A percentile compares a stretch with the other conserved stretches of the same genome.
These are phyloP conservation scores for Apiotrichum veenhuisii DNA, from an alignment of 1,284 basidiomycete genomes.

Conservation along the genomic window DNA sequence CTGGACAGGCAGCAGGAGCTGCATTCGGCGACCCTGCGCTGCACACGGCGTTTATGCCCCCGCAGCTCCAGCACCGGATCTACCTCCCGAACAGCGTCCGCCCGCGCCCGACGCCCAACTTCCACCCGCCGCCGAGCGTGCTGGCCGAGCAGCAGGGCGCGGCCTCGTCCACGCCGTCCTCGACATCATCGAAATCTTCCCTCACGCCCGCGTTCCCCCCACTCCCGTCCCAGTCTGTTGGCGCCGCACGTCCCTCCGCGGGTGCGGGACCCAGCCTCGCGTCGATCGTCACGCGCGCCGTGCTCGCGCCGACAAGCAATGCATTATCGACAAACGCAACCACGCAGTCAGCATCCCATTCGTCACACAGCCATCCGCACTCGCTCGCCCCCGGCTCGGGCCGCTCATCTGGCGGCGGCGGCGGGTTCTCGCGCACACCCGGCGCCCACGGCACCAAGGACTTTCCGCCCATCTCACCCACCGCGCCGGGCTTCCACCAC, in stretches of 20 bases:
- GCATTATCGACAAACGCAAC: slow-evolving; percentile 1
- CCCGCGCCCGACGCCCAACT: slow-evolving; percentile 39
- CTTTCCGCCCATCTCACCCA: slow-evolving; percentile 15
- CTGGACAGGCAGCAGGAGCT: not conserved
- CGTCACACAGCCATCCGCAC: not conserved
- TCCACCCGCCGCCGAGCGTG: slow-evolving; percentile 42
- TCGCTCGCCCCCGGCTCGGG: not conserved
- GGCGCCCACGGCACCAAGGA: not conserved
- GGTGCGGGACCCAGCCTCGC: slow-evolving; percentile 41
- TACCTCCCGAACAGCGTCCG: slow-evolving; percentile 43
- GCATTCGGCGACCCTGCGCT: slow-evolving; percentile 23
- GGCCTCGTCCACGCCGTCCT: slow-evolving; percentile 13
- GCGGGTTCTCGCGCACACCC: not conserved
- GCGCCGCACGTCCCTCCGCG: not conserved
- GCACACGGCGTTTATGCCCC: slow-evolving; percentile 46
- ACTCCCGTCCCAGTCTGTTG: slow-evolving; percentile 25
- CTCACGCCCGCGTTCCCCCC: slow-evolving; percentile 38
- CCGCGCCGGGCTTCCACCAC: slow-evolving; percentile 3
- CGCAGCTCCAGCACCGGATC: slow-evolving; percentile 48
- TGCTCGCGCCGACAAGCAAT: slow-evolving; percentile 35
- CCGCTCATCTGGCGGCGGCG: not conserved
- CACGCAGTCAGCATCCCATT: not conserved
- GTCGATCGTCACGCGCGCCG: slow-evolving; percentile 47
- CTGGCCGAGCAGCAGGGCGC: slow-evolving; percentile 31
- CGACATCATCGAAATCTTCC: slow-evolving; percentile 5